Evolutionary conservation across 768 basidiomycete species (phyloP).

Genomic region (Cystobasidium tubakii): DNA sequence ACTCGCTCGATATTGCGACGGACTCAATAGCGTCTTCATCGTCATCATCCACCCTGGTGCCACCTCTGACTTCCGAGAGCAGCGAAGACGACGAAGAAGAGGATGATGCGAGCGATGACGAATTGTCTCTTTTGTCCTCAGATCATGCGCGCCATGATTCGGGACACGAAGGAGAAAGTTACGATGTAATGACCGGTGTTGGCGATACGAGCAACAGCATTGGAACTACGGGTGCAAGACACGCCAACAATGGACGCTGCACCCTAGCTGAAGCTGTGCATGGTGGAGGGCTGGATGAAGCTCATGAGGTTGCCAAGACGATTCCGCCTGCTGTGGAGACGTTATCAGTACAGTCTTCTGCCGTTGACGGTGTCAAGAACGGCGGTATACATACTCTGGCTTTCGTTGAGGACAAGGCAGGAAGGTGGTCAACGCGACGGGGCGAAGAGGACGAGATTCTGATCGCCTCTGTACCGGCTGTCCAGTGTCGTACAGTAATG

Average conservation of each 20-base stretch:
- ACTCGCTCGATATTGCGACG: not conserved
- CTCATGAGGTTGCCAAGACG: too few species aligned
- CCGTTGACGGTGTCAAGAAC: not conserved
- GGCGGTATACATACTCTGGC: not conserved
- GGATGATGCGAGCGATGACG: not conserved
- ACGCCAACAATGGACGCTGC: not conserved
- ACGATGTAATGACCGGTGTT: not conserved
- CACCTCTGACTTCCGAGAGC: not conserved
- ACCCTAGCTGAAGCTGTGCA: too few species aligned
- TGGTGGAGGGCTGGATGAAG: too few species aligned
- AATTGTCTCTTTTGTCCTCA: not conserved
- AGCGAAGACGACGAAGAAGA: conserved; percentile 2
- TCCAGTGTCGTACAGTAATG: not conserved
- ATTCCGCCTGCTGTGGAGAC: not conserved
- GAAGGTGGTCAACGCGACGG: not conserved
- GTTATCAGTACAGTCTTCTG: not conserved
- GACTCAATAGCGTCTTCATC: not conserved
- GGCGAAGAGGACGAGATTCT: not conserved
- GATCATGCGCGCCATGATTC: not conserved
- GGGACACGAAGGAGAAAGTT: not conserved
- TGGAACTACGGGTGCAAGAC: not conserved
- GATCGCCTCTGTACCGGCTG: not conserved
- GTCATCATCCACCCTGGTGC: not conserved
- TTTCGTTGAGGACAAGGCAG: not conserved
- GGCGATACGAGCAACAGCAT: not conserved